These are phyloP conservation scores for Crithidia expoeki DNA, from an alignment of 208 protist genomes.

Conservation along the genomic window DNA sequence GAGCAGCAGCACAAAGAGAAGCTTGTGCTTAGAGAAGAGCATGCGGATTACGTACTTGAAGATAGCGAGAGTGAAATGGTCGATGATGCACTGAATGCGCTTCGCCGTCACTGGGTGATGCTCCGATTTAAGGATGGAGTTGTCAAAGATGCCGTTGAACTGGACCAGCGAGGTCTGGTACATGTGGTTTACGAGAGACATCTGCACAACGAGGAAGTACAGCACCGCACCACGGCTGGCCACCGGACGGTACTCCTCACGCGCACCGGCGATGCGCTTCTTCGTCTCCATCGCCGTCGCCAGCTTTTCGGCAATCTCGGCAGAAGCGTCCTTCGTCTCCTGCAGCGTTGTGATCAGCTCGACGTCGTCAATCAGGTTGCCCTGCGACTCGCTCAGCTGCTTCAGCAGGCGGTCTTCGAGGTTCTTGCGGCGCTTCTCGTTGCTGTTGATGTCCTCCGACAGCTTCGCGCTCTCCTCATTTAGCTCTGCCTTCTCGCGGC, in stretches of 20 bases:
- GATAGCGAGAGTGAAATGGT: slow-evolving; percentile 92
- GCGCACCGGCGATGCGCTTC: slow-evolving; percentile 95
- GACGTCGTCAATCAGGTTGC: slow-evolving; percentile 94
- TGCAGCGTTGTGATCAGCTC: slow-evolving; percentile 96
- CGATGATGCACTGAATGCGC: slow-evolving; percentile 97
- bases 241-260: slow-evolving; percentile 97
- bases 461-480: slow-evolving; percentile 97
- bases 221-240: slow-evolving; percentile 97
- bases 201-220: slow-evolving; percentile 99
- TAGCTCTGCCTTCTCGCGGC: slow-evolving; percentile 97
- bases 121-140: slow-evolving; percentile 91
- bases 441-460: slow-evolving; percentile 96
- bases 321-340: slow-evolving; percentile 97
- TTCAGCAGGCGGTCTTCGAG: slow-evolving; percentile 95
- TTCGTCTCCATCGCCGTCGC: slow-evolving; percentile 94
- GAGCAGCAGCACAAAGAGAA: slow-evolving; percentile 96
- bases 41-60: slow-evolving; percentile 97
- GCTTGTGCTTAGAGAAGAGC: slow-evolving; percentile 98
- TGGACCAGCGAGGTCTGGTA: slow-evolving; percentile 98
- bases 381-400: slow-evolving; percentile 94
- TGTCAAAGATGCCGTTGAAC: slow-evolving; percentile 97
- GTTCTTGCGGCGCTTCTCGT: slow-evolving; percentile 95
- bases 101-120: slow-evolving; percentile 91
- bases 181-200: slow-evolving; percentile 97
- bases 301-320: slow-evolving; percentile 97